A percentile compares a stretch with the other conserved stretches of the same genome.
These are phyloP conservation scores for Termitomyces heimii DNA, from an alignment of 768 basidiomycete species.

Conservation along the genomic window DNA sequence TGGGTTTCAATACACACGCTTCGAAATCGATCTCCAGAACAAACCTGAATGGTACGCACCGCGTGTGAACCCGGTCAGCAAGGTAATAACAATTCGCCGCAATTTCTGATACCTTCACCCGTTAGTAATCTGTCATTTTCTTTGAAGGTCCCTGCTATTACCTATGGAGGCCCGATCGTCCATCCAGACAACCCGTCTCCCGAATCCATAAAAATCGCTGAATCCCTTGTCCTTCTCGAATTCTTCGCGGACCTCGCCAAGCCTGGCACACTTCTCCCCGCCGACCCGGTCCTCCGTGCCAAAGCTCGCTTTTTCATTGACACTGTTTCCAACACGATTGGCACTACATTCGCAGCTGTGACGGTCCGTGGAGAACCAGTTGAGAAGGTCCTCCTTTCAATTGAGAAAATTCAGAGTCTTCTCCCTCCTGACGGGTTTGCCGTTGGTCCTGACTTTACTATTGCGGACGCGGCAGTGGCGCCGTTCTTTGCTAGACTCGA, in stretches of 20 bases:
- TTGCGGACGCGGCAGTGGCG: constrained; percentile 55
- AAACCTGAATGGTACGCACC: constrained; percentile 69
- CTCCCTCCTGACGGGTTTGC: constrained; percentile 45
- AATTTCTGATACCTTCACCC: not conserved
- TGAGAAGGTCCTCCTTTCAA: constrained; percentile 32
- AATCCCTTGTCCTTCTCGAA: constrained; percentile 62
- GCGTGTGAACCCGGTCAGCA: constrained; percentile 60
- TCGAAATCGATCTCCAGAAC: constrained; percentile 54
- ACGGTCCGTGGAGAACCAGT: constrained; percentile 32
- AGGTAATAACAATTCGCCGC: constrained; percentile 32
- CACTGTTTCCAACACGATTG: constrained; percentile 39
- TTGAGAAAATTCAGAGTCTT: constrained; percentile 43
- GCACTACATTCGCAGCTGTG: constrained; percentile 30
- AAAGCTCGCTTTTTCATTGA: constrained; percentile 61
- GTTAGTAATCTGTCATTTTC: no score
- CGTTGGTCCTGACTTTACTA: constrained; percentile 41
- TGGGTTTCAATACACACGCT: constrained; percentile 39
- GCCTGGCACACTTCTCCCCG: constrained; percentile 42
- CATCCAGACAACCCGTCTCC: constrained; percentile 51
- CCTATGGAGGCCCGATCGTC: constrained; percentile 56
- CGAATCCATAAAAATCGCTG: constrained; percentile 54
- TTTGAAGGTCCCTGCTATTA: constrained; percentile 48
- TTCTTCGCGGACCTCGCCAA: constrained; percentile 54
- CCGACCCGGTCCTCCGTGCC: constrained; percentile 51
- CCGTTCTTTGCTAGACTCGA: constrained; percentile 57